A percentile compares a stretch with the other conserved stretches of the same genome.
These are phyloP conservation scores for Xenoacremonium recifei DNA, from an alignment of 2,329 filamentous ascomycete species.

Conservation along the genomic window DNA sequence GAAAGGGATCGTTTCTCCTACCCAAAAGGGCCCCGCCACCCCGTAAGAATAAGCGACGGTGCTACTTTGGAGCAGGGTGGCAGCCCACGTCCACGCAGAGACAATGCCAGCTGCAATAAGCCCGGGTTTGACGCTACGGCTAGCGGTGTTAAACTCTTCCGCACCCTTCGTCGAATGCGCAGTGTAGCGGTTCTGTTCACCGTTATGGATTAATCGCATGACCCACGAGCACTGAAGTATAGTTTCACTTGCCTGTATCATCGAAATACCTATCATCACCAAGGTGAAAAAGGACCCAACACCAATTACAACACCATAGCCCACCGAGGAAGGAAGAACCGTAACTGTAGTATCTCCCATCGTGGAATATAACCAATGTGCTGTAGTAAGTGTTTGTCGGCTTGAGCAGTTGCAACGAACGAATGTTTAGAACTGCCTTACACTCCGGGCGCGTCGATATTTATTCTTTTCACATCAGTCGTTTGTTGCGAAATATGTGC, in stretches of 20 bases:
- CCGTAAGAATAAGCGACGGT: background rate
- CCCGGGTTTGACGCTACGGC: background rate
- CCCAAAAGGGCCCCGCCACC: background rate
- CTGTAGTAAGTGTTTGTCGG: too few relatives aligned
- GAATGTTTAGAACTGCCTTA: too few relatives aligned
- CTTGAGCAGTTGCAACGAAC: too few relatives aligned
- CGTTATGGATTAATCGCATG: background rate
- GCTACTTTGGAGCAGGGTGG: background rate
- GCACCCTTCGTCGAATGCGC: background rate
- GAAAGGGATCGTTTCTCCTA: background rate
- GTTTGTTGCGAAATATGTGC: too few relatives aligned
- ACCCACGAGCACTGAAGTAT: background rate
- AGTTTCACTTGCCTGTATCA: background rate
- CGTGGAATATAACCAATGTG: too few relatives aligned
- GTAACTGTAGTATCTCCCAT: too few relatives aligned
- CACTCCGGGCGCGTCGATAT: too few relatives aligned
- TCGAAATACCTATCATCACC: background rate
- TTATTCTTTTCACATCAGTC: too few relatives aligned
- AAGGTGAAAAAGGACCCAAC: background rate
- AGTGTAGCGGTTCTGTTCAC: background rate
- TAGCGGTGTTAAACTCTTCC: background rate
- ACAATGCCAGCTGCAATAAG: background rate
- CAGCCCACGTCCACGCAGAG: background rate
- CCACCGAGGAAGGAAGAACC: too few relatives aligned
- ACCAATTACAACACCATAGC: background rate